A percentile compares a stretch with the other conserved stretches of the same genome.
phyloP scores from a whole-genome alignment of 257 asterid species.

The Scutellaria baicalensis region DNA sequence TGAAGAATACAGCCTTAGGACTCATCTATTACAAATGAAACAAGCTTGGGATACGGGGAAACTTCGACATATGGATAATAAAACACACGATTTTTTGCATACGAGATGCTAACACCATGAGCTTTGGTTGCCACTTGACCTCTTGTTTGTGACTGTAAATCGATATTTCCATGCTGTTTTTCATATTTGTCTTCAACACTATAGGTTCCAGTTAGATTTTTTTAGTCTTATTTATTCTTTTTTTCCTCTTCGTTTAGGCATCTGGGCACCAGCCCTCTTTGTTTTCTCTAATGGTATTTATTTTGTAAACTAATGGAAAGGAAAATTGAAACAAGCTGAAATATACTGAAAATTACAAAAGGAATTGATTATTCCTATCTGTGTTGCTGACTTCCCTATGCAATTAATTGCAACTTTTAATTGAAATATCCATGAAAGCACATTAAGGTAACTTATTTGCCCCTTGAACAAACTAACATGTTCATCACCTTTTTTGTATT shows the following conservation, averaged over 20 bases:
- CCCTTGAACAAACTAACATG: too few relatives aligned
- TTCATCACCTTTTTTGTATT: too few relatives aligned
- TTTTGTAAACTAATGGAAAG: background rate
- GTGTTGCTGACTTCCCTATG: too few relatives aligned
- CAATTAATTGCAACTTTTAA: too few relatives aligned
- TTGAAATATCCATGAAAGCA: too few relatives aligned
- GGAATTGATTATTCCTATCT: background rate
- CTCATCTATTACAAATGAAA: constrained; percentile 41
- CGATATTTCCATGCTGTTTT: background rate
- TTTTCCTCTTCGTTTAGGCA: background rate
- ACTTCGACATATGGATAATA: constrained; percentile 6
- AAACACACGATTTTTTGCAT: constrained; percentile 6
- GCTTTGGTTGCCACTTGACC: background rate
- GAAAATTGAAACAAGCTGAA: constrained; percentile 9
- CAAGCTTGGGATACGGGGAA: constrained; percentile 23
- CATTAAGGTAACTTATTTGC: too few relatives aligned
- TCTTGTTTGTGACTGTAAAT: background rate
- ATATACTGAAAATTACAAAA: background rate
- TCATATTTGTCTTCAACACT: background rate
- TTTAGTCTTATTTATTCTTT: constrained; percentile 8
- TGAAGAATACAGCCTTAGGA: constrained; percentile 47
- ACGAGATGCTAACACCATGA: constrained; percentile 16
- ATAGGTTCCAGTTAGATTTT: constrained; percentile 9
- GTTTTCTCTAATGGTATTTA: constrained; percentile 13
- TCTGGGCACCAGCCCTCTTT: background rate